Evolutionary conservation across 495 filamentous ascomycete species (phyloP), one percentile per base, ranked within the genome.

Genomic region (Lophiotrema nucula): DNA sequence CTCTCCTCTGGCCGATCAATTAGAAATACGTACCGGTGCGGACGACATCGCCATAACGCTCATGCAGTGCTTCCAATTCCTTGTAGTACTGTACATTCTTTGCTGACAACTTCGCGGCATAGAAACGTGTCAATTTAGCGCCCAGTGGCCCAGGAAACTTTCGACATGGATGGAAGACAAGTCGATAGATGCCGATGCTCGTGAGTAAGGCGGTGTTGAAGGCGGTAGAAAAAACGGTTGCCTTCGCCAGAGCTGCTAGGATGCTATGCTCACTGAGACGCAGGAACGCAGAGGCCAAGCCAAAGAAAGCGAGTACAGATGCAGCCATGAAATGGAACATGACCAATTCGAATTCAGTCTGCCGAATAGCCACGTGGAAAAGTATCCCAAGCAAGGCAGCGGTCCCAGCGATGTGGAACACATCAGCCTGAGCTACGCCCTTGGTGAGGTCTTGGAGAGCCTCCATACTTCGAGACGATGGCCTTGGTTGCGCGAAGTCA

Each of bases 171-270:
- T 65, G 62, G 52, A 65, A 61, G 22, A 56, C 18, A 2, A 60
- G 42, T 16, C 62, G 56, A 44, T 65, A 65, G 11, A 50, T 48
- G 16, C 69, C 27, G n/a, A 81, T 76, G 64, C 77, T 81, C 13
- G 59, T 50, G 28, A 75, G 69, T 0, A 82, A 58, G 4, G 54
- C 69, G 2, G 43, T 1, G 16, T 42, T 47, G 48, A 58, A 58
- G 22, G 12, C 10, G 2, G 26, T 27, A 19, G 28, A 31, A n/a
- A 45, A 33, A 18, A 62, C 16, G 15, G 23, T 35, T 26, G 52
- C 33, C 22, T 55, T 33, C 23, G 18, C 35, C 4, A 56, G 25
- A 6, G 51, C 58, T 31, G 10, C 25, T 11, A 43, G 2, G 6
- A 46, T 15, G 27, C 37, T 26, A 33, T 23, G 16, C 21, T 25